Evolutionary conservation across 179 eudicot species (phyloP), one percentile per base, ranked within the genome.

Genomic region (Dionaea muscipula): DNA sequence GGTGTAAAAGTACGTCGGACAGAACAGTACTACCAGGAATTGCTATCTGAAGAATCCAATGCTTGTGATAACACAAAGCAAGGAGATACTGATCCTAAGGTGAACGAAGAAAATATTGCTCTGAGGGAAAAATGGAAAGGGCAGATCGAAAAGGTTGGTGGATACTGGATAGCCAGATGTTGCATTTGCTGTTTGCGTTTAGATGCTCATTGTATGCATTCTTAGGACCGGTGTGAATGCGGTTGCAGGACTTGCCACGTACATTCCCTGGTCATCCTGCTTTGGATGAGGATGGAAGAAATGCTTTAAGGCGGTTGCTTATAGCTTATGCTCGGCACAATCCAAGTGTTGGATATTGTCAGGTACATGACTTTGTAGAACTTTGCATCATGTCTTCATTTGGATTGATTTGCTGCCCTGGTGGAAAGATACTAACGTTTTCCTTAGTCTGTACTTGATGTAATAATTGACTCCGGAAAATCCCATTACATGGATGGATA

Each of bases 191-290:
- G 40, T 2, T 18, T 2, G 13, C 24, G 14, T 38, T 10, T 52
- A 13, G 41, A 31, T 45, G 26, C 25, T 9, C 26, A 22, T 27
- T 47, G 2, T 7, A 24, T 7, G 26, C 25, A 28, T 61, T 26
- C 23, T 13, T 12, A 12, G 22, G 21, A 26, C 28, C 39, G 36
- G 26, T 21, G 37, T 48, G 18, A 55, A 17, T 25, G 33, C 57
- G 24, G 44, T 55, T 62, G 62, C 87, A 90, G 97, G 97, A 90
- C 71, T 65, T 90, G 57, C 95, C 97, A 47, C 78, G 97, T 68
- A 90, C 97, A 48, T 90, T 90, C 56, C 97, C 97, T 7, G 97
- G 97, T 3, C 97, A 90, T 68, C 97, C 97, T 64, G 97, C 97
- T 68, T 58, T 90, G 61, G 95, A 90, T 61, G 95, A 86, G 75